Base-by-base conservation (phyloP, 129 eudicot genomes). In the Lactuca saligna region DNA sequence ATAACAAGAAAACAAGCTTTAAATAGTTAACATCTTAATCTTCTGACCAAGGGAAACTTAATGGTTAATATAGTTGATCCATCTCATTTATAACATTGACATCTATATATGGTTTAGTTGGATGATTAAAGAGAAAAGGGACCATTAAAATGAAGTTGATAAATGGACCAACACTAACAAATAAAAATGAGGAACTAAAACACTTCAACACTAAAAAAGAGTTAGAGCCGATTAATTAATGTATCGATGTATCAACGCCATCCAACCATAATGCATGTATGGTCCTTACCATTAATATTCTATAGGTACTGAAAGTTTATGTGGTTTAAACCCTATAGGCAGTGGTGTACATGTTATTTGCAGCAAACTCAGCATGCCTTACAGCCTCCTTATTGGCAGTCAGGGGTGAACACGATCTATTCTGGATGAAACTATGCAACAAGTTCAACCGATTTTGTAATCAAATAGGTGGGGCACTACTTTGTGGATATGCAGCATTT, bases 341-440 rank as follows among this genome's bases (percentile, higher is more conserved):
- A 14, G 78, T 59, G 5, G 86, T 65, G 34, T 87, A 90, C 86
- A 20, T 75, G 9, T 63, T 81, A 25, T 87, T 87, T 17, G 83
- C 79, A 13, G 69, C 81, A 68, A 74, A 54, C n/a, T 59, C 87
- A 7, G 88, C 88, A n/a, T 76, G 77, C 7, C 11, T 62, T 12
- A 58, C 73, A 10, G 82, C 71, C 10, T 71, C 89, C 34, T 11
- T 75, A 0, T 17, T 74, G 0, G 97, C 80, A 31, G 2, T 85
- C 33, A 76, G 64, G 4, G 97, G 97, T 8, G 75, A 48, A 6
- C 58, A 66, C 1, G 65, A 63, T 29, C 61, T 90, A 15, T 78
- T 83, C 25, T 90, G 97, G 97, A 76, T 84, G 86, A 87, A 84
- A 48, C 1, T 82, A 9, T 90, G 97, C 80, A 48, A 81, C 77